Evolutionary conservation across 1,139 yeast species (phyloP).

Genomic region (Suhomyces terraborum): DNA sequence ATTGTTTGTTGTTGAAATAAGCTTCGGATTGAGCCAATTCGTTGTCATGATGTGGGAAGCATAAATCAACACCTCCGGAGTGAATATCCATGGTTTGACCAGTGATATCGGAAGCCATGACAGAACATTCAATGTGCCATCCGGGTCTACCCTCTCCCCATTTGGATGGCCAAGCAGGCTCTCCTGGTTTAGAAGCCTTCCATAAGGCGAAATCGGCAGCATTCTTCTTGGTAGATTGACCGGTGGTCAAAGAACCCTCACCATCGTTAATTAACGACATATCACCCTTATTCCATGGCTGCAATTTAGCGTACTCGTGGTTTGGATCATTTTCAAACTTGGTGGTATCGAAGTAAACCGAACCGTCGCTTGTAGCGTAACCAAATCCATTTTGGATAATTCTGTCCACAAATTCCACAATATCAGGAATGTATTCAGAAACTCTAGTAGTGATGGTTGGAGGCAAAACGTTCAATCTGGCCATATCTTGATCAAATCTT

Average conservation of each 20-base stretch:
- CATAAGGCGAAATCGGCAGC: slow-evolving; percentile 92
- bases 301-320: slow-evolving; percentile 91
- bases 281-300: slow-evolving; percentile 97
- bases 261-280: slow-evolving; percentile 88
- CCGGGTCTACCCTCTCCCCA: slow-evolving; percentile 99
- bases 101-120: slow-evolving; percentile 91
- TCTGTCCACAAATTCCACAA: slow-evolving; percentile 71
- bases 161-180: slow-evolving; percentile 92
- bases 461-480: slow-evolving; percentile 75
- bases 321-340: slow-evolving; percentile 70
- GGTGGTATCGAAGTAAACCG: slow-evolving; percentile 91
- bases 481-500: slow-evolving; percentile 85
- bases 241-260: slow-evolving; percentile 80
- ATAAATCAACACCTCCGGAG: slow-evolving; percentile 95
- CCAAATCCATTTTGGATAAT: slow-evolving; percentile 83
- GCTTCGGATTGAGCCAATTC: slow-evolving; percentile 98
- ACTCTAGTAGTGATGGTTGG: slow-evolving; percentile 90
- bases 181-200: slow-evolving; percentile 97
- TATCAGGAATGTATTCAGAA: slow-evolving; percentile 95
- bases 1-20: slow-evolving; percentile 80
- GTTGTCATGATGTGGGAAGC: slow-evolving; percentile 99
- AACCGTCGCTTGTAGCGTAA: slow-evolving; percentile 79
- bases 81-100: slow-evolving; percentile 90
- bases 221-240: slow-evolving; percentile 58
- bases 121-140: slow-evolving; percentile 99